Evolutionary conservation across 75 land plant genomes (phyloP).

Genomic region (Selaginella tamariscina): DNA sequence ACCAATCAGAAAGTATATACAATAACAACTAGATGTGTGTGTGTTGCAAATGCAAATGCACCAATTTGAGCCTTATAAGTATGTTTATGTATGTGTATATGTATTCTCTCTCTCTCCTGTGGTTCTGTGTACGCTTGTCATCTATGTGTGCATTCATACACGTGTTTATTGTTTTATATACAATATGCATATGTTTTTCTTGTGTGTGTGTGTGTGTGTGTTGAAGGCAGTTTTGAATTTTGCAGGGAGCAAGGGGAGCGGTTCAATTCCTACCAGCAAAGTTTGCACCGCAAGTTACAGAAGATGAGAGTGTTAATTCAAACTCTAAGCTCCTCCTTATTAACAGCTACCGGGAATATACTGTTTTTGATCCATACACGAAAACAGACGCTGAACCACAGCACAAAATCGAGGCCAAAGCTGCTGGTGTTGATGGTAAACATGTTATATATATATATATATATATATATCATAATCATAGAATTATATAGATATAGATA

Average conservation of each 20-base stretch:
- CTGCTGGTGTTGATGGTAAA: not conserved
- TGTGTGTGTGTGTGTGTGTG: too few relatives aligned
- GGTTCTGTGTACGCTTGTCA: too few relatives aligned
- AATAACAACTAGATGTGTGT: too few relatives aligned
- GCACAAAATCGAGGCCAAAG: not conserved
- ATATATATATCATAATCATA: not conserved
- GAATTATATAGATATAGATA: too few relatives aligned
- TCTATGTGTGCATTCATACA: too few relatives aligned
- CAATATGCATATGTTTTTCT: not conserved
- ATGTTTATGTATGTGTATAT: too few relatives aligned
- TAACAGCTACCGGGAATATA: slow-evolving; percentile 14
- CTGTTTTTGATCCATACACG: slow-evolving; percentile 17
- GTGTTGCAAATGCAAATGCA: too few relatives aligned
- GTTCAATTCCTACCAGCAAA: slow-evolving; percentile 17
- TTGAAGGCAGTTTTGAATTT: too few relatives aligned
- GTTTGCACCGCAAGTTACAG: not conserved
- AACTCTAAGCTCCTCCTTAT: slow-evolving; percentile 11
- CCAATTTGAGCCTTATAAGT: too few relatives aligned
- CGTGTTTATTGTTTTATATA: not conserved
- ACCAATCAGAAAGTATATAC: too few relatives aligned
- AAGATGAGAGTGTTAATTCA: slow-evolving; percentile 7
- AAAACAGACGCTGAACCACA: not conserved
- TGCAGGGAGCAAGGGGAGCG: slow-evolving; percentile 19
- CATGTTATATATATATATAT: not conserved
- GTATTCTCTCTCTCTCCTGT: too few relatives aligned